phyloP scores from a whole-genome alignment of 2,329 filamentous ascomycete species.

The Fusarium sterilihyphosum region DNA sequence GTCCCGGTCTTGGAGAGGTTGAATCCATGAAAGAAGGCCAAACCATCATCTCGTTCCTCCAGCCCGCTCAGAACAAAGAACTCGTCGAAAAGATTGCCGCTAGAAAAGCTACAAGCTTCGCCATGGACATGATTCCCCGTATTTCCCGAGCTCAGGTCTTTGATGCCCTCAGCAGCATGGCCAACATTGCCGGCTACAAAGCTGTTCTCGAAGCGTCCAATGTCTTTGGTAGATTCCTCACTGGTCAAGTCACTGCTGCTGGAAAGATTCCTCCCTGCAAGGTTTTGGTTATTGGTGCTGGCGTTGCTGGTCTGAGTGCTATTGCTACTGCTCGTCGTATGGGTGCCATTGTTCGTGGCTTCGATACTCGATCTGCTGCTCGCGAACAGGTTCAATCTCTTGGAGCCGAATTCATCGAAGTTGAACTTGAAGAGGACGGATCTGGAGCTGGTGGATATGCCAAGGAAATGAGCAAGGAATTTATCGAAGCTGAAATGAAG shows the following conservation, averaged over 20 bases:
- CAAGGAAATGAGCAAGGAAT: slow-evolving; percentile 94
- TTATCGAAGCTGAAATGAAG: slow-evolving; percentile 93
- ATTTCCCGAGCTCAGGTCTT: slow-evolving; percentile 91
- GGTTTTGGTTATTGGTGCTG: slow-evolving; percentile 88
- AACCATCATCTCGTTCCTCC: slow-evolving; percentile 84
- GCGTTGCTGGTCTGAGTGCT: slow-evolving; percentile 87
- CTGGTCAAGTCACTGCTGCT: slow-evolving; percentile 89
- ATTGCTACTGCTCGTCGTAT: slow-evolving; percentile 87
- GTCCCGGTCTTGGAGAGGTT: slow-evolving; percentile 76
- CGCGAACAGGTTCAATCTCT: slow-evolving; percentile 91
- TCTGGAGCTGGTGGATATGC: slow-evolving; percentile 87
- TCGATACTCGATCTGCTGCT: slow-evolving; percentile 89
- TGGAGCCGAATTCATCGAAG: slow-evolving; percentile 89
- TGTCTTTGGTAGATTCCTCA: slow-evolving; percentile 87
- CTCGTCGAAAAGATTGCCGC: slow-evolving; percentile 78
- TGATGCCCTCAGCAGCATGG: slow-evolving; percentile 91
- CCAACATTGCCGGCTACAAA: slow-evolving; percentile 94
- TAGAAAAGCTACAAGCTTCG: slow-evolving; percentile 79
- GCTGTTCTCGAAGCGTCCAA: slow-evolving; percentile 91
- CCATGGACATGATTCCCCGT: slow-evolving; percentile 92
- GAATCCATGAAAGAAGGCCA: slow-evolving; percentile 73
- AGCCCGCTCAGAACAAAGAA: slow-evolving; percentile 81
- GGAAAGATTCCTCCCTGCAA: slow-evolving; percentile 92
- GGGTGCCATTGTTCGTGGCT: slow-evolving; percentile 89
- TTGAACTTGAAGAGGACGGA: slow-evolving; percentile 85